Conservation (phyloP, 345 rosid genomes). For the Sonneratia alba region DNA sequence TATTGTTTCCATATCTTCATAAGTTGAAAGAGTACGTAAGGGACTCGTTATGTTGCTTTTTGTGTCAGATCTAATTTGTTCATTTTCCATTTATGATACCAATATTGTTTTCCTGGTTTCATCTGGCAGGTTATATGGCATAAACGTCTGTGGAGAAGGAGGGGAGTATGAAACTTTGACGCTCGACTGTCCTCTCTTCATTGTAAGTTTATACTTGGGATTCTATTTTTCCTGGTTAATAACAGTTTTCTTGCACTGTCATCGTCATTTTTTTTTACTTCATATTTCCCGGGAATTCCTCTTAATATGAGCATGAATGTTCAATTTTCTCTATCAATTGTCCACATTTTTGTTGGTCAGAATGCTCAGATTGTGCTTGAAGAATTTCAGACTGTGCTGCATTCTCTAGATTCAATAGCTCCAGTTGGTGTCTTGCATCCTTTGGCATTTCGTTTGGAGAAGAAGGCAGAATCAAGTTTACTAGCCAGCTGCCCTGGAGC, state of each 20-base stretch:
- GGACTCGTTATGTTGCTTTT: slow-evolving; percentile 4
- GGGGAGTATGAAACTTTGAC: slow-evolving; percentile 96
- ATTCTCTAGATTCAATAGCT: slow-evolving; percentile 83
- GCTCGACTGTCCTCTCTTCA: slow-evolving; percentile 90
- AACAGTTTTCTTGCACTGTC: neutral
- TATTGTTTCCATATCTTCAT: slow-evolving; percentile 58
- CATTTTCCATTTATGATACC: neutral
- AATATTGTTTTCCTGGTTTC: neutral
- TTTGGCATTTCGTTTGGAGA: slow-evolving; percentile 59
- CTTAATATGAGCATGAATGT: neutral
- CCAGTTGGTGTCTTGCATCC: slow-evolving; percentile 94
- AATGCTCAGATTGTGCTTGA: slow-evolving; percentile 79
- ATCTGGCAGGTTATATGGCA: slow-evolving; percentile 63
- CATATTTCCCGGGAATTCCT: too few relatives aligned
- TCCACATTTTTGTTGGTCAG: slow-evolving; percentile 27
- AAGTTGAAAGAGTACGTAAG: slow-evolving; percentile 75
- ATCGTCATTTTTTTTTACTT: neutral
- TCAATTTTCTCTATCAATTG: neutral
- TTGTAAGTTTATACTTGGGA: slow-evolving; percentile 33
- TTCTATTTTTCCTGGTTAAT: neutral
- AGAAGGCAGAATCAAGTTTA: slow-evolving; percentile 29
- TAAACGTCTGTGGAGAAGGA: slow-evolving; percentile 97
- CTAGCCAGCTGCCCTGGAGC: slow-evolving; percentile 11
- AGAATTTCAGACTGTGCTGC: slow-evolving; percentile 62
- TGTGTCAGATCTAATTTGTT: neutral